phyloP scores from a whole-genome alignment of 768 basidiomycete species.

The Hydnomerulius pinastri region DNA sequence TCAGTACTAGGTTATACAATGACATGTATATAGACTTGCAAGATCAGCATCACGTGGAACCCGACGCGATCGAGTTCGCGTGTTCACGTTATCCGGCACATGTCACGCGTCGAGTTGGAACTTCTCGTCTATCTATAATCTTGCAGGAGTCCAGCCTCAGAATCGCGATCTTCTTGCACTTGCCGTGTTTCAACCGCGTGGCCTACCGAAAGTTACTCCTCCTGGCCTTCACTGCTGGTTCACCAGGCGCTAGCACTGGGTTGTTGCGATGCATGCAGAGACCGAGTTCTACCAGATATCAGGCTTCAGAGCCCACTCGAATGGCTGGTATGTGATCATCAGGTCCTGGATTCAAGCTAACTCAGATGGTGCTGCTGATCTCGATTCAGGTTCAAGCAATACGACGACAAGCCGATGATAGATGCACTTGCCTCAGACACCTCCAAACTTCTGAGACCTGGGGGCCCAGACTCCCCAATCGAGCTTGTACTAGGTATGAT shows the following conservation, averaged over 20 bases:
- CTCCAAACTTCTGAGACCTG: conserved; percentile 33
- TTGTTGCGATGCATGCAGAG: conserved; percentile 12
- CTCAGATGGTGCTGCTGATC: not conserved
- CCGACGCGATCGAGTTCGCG: too few species aligned
- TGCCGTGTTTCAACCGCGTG: not conserved
- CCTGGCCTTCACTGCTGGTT: not conserved
- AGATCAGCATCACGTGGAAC: too few species aligned
- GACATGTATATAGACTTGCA: too few species aligned
- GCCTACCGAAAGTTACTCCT: not conserved
- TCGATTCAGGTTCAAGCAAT: conserved; percentile 27
- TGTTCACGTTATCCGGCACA: too few species aligned
- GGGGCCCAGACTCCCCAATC: conserved; percentile 27
- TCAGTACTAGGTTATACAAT: too few species aligned
- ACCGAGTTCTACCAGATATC: conserved; percentile 30
- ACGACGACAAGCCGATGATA: conserved; percentile 38
- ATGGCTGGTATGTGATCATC: conserved; percentile 20
- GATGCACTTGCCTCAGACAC: conserved; percentile 26
- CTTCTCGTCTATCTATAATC: too few species aligned
- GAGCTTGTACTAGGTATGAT: conserved; percentile 47
- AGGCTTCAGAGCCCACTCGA: conserved; percentile 30
- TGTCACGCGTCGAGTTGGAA: too few species aligned
- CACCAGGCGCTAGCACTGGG: too few species aligned
- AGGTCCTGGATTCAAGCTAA: not conserved
- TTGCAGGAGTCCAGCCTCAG: too few species aligned
- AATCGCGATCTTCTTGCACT: not conserved